phyloP scores from a whole-genome alignment of 2,329 filamentous ascomycete species.

The Aspergillus fischeri region DNA sequence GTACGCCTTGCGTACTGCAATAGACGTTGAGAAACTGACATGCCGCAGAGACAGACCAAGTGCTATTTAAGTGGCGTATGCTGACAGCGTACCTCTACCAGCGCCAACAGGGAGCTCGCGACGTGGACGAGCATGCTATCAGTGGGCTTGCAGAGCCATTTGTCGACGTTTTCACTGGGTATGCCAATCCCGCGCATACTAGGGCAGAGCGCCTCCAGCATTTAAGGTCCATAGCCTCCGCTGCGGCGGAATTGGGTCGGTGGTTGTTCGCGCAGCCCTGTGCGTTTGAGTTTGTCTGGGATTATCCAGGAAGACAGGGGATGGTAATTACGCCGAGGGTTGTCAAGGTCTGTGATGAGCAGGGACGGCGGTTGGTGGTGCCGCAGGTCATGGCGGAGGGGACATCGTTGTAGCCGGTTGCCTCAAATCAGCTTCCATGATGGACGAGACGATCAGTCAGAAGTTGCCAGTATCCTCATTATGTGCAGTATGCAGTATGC shows the following conservation, averaged over 20 bases:
- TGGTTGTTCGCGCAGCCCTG: slow-evolving; percentile 29
- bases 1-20: neutral
- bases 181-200: slow-evolving; percentile 11
- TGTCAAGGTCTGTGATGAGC: slow-evolving; percentile 20
- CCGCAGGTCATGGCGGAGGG: slow-evolving; percentile 15
- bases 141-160: slow-evolving; percentile 12
- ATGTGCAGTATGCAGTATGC: no score
- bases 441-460: no score
- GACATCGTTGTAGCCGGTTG: neutral
- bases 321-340: slow-evolving; percentile 13
- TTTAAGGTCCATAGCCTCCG: slow-evolving; percentile 15
- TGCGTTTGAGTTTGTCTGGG: slow-evolving; percentile 18
- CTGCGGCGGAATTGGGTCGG: slow-evolving; percentile 18
- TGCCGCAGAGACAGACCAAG: slow-evolving; percentile 10
- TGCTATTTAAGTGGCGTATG: slow-evolving; percentile 27
- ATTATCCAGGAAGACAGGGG: neutral
- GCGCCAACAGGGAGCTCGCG: neutral
- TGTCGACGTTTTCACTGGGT: slow-evolving; percentile 17
- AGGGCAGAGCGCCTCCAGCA: slow-evolving; percentile 15
- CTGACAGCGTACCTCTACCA: slow-evolving; percentile 22
- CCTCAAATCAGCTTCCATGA: no score
- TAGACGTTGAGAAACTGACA: neutral
- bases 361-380: slow-evolving; percentile 11
- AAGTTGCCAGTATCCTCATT: no score
- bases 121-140: neutral